Base-by-base conservation (phyloP, 2,329 filamentous ascomycete species). In the Tolypocladium guangdongense region DNA sequence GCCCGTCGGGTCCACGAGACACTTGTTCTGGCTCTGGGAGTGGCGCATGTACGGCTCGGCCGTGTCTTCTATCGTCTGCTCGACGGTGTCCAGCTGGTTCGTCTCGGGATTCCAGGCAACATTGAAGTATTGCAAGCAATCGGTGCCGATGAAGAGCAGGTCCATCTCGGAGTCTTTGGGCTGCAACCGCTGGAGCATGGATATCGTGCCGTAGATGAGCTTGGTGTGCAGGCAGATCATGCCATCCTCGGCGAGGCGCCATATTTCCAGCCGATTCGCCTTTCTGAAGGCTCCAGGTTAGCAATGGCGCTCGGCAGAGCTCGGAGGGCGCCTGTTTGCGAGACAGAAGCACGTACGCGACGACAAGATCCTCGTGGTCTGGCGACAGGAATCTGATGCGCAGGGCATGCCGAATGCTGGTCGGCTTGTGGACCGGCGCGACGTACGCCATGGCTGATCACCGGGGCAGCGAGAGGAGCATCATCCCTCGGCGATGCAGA, bases 101-200 rank as follows among this genome's bases (percentile, higher is more conserved):
- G 64, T 74, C 65, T 78, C 69, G 0, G 77, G 63, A 61, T 96
- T 84, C 91, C 93, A 99, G 18, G 79, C 83, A 22, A 96, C 70
- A 2, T 90, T 95, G 68, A 97, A 96, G 72, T 96, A 97, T 63
- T 90, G 85, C 61, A 88, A 87, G 53, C 87, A 83, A 65, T 96
- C 87, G 48, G 93, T 99, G 50, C 90, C 92, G 54, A 99, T 80
- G 66, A 99, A 96, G 56, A 99, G 81, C 57, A 96, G 82, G 61
- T 97, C 90, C 49, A 84, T 89, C 6, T 77, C 71, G 32, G 85
- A 84, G 60, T 88, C 82, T 49, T 83, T 82, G 7, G 91, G 90
- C 30, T 83, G 83, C 49, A 99, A 76, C 63, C 84, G 86, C 63
- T 93, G 82, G 16, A 96, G 79, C 76, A 96, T 88, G 8, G 87